Percentiles rank a stretch among this genome's conserved stretches.
Conservation (phyloP, 2,329 filamentous ascomycete species). For the Fusarium temperatum region DNA sequence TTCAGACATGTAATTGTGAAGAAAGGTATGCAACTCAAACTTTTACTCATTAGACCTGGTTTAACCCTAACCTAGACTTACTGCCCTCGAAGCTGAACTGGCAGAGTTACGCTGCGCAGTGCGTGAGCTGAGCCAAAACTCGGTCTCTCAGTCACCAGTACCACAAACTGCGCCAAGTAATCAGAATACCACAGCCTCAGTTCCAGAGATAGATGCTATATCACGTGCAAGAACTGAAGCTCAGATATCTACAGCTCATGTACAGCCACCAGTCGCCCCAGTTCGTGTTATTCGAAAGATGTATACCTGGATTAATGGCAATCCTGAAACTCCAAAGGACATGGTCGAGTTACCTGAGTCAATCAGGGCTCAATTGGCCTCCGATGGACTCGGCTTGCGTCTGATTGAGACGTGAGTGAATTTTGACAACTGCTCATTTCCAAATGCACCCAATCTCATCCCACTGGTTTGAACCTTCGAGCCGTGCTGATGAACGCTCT, state of each 20-base stretch:
- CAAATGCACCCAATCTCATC: rapidly evolving
- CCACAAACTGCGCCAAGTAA: too few species aligned
- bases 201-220: rapidly evolving
- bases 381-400: rapidly evolving
- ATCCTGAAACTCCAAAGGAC: not conserved
- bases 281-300: not conserved
- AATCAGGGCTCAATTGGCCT: not conserved
- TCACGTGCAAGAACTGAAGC: not conserved
- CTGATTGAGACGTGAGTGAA: not conserved
- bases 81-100: not conserved
- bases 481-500: not conserved
- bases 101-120: not conserved
- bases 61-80: rapidly evolving
- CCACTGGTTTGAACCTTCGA: rapidly evolving
- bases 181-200: rapidly evolving
- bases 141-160: too few species aligned
- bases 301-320: not conserved
- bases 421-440: rapidly evolving
- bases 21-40: not conserved
- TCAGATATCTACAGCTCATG: rapidly evolving
- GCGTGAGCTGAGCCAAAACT: not conserved
- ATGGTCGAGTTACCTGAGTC: not conserved
- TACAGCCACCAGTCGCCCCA: not conserved
- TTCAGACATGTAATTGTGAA: not conserved
- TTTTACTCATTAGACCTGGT: rapidly evolving